These are phyloP conservation scores for Rhypophila decipiens DNA, from an alignment of 495 filamentous ascomycete genomes.

Conservation along the genomic window DNA sequence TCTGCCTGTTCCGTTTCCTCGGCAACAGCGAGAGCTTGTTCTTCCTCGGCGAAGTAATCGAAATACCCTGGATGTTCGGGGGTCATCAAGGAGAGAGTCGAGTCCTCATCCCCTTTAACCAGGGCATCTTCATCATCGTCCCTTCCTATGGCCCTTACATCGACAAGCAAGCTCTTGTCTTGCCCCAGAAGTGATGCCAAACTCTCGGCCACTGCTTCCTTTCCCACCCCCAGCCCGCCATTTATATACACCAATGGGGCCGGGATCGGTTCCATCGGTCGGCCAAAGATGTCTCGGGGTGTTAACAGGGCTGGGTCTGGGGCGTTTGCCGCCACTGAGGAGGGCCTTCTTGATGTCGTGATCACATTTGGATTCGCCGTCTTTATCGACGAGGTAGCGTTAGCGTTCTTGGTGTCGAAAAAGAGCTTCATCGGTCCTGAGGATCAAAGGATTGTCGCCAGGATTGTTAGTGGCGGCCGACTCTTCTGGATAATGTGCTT, in stretches of 20 bases:
- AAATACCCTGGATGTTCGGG: conserved; percentile 17
- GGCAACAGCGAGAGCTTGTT: too few relatives aligned
- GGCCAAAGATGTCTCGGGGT: conserved; percentile 3
- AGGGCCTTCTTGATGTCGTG: not conserved
- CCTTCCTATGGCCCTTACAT: conserved; percentile 12
- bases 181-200: conserved; percentile 17
- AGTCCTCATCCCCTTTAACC: too few relatives aligned
- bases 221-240: conserved; percentile 23
- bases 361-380: too few relatives aligned
- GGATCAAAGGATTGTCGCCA: too few relatives aligned
- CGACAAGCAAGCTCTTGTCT: conserved; percentile 20
- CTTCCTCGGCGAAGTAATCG: too few relatives aligned
- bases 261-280: conserved; percentile 14
- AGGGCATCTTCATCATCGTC: not conserved
- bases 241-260: conserved; percentile 25
- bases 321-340: not conserved
- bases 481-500: too few relatives aligned
- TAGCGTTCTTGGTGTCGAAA: too few relatives aligned
- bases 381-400: too few relatives aligned
- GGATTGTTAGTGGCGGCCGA: too few relatives aligned
- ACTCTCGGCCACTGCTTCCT: conserved; percentile 22
- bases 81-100: conserved; percentile 14
- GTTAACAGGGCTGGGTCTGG: not conserved
- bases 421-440: too few relatives aligned
- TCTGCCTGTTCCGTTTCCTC: too few relatives aligned